Conservation (phyloP, 2,329 filamentous ascomycete genomes). For the Aspergillus sclerotialis region DNA sequence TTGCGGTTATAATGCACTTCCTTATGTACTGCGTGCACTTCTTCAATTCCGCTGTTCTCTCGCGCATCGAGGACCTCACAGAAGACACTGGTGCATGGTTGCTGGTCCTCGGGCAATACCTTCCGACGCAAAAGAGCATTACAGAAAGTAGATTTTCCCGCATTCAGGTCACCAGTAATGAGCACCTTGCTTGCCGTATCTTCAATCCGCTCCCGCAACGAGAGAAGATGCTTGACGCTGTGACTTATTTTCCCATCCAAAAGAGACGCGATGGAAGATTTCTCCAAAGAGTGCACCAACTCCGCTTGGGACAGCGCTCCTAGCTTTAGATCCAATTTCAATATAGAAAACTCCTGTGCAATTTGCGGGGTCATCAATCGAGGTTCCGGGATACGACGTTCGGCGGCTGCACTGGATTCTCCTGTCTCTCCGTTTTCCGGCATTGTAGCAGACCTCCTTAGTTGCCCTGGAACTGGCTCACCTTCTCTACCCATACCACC, state of each 20-base stretch:
- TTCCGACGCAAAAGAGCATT: constrained; percentile 93
- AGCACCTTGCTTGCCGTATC: constrained; percentile 96
- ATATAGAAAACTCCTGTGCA: constrained; percentile 87
- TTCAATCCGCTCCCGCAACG: constrained; percentile 86
- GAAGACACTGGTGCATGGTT: constrained; percentile 96
- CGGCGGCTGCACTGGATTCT: constrained; percentile 68
- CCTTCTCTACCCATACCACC: constrained; percentile 13
- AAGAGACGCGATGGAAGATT: constrained; percentile 79
- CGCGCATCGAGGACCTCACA: constrained; percentile 91
- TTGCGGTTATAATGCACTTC: constrained; percentile 73
- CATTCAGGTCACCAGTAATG: constrained; percentile 91
- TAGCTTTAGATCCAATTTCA: constrained; percentile 91
- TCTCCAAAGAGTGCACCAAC: constrained; percentile 89
- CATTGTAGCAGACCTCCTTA: constrained; percentile 67
- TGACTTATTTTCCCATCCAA: constrained; percentile 91
- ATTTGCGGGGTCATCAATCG: constrained; percentile 86
- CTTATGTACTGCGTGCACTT: constrained; percentile 91
- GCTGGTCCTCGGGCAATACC: constrained; percentile 90
- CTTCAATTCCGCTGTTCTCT: constrained; percentile 84
- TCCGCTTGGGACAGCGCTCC: constrained; percentile 80
- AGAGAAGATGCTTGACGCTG: constrained; percentile 82
- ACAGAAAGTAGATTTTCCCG: constrained; percentile 97
- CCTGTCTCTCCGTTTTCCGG: constrained; percentile 51
- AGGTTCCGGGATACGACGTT: constrained; percentile 61
- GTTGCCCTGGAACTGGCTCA: constrained; percentile 40